Evolutionary conservation across 2,329 filamentous ascomycete genomes (phyloP), one percentile per base, ranked within the genome.

Genomic region (Dothideomycetes sp.): DNA sequence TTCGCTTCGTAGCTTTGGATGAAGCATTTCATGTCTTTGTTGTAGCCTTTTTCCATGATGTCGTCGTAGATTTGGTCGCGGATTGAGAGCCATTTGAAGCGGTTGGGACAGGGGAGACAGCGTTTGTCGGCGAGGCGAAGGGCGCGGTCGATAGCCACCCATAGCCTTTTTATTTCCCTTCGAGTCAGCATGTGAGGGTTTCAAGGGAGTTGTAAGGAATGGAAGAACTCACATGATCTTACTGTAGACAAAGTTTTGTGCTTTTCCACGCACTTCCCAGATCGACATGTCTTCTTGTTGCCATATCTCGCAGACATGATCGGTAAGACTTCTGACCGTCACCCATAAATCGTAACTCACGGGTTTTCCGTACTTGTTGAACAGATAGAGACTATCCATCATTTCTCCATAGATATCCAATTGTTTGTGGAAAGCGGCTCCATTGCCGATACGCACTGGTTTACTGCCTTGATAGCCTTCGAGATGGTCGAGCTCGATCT

Each of bases 41-140:
- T 86, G 64, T 82, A 88, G 1, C 80, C 80, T 69, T 79, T 81
- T n/a, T 78, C 70, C 82, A 87, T 87, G 32, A 87, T 72, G 41
- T 83, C 75, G 49, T 87, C 83, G 53, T 80, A 86, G 5, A 88
- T 69, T 5, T 63, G 62, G 50, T 88, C 83, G 34, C 82, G 68
- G 3, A 76, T 73, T 33, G 68, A 68, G 28, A 82, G 62, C 84
- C 83, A 88, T 35, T 73, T 32, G 22, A 29, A 30, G 6, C 42
- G 36, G 30, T 40, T 37, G 5, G 81, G 82, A 46, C 83, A 87
- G 0, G 83, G 82, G 16, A 88, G 72, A 51, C 78, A 82, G 41
- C 84, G 68, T 60, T 86, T 88, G 4, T 44, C 42, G 3, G 42
- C 34, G 7, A 44, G 25, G 3, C 42, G 8, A 13, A 44, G n/a